phyloP scores from a whole-genome alignment of 2,329 filamentous ascomycete species.

The Grosmannia clavigera region DNA sequence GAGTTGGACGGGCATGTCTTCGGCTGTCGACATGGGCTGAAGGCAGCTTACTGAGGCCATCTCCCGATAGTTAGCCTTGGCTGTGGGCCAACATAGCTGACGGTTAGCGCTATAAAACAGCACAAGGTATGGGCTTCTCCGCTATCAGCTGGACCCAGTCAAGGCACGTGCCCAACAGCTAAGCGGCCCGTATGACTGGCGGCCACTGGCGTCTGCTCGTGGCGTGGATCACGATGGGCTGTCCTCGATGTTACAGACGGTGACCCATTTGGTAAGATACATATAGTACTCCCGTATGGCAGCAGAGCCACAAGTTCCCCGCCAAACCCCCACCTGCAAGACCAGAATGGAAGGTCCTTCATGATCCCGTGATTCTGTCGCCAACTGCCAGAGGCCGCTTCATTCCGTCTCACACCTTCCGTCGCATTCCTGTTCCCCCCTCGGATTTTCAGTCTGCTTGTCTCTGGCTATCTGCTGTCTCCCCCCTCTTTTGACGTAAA shows the following conservation, averaged over 20 bases:
- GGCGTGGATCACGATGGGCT: not conserved
- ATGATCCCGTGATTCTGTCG: not conserved
- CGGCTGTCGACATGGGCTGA: too few species aligned
- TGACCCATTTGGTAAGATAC: not conserved
- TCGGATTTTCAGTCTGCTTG: not conserved
- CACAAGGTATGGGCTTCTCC: not conserved
- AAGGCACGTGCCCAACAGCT: not conserved
- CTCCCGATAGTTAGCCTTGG: not conserved
- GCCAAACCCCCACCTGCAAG: not conserved
- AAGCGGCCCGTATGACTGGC: not conserved
- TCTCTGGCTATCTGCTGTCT: not conserved
- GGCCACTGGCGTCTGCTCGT: not conserved
- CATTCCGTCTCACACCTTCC: not conserved
- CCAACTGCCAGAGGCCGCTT: not conserved
- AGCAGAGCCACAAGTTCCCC: not conserved
- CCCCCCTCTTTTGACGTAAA: not conserved
- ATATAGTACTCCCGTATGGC: not conserved
- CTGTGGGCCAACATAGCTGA: not conserved
- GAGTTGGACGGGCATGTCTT: too few species aligned
- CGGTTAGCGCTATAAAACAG: not conserved
- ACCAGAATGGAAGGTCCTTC: not conserved
- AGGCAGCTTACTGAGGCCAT: not conserved
- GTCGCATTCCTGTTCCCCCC: not conserved
- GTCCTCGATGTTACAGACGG: not conserved
- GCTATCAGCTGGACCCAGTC: not conserved